Percentiles rank a stretch among this genome's conserved stretches.
These are phyloP conservation scores for Teratosphaeria pseudoeucalypti DNA, from an alignment of 2,329 filamentous ascomycete species.

Conservation along the genomic window DNA sequence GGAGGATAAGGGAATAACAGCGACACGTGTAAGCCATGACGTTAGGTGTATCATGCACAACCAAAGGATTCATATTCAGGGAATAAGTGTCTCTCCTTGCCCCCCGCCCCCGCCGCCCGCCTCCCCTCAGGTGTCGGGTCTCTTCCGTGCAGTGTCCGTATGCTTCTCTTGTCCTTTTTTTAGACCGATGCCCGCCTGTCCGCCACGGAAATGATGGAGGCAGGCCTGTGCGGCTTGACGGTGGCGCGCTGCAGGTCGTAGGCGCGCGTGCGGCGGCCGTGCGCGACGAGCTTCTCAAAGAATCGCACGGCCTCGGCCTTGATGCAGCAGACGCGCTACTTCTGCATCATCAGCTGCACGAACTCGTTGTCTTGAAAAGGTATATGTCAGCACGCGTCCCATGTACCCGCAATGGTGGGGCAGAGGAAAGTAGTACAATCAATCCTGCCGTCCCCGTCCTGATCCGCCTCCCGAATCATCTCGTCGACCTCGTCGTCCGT, in stretches of 20 bases:
- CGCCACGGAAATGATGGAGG: neutral
- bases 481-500: constrained; percentile 55
- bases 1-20: neutral
- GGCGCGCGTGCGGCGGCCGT: neutral
- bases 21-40: neutral
- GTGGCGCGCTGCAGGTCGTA: neutral
- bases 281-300: neutral
- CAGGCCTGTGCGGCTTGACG: neutral
- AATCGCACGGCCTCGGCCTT: neutral
- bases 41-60: neutral
- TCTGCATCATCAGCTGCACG: constrained; percentile 48
- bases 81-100: no score
- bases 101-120: no score
- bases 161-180: neutral
- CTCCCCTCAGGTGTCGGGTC: no score
- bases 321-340: constrained; percentile 25
- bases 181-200: neutral
- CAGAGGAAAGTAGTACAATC: constrained; percentile 41
- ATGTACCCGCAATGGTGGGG: neutral
- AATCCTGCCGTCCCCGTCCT: constrained; percentile 54
- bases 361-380: constrained; percentile 41
- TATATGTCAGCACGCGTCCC: no score
- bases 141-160: no score
- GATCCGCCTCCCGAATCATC: constrained; percentile 56
- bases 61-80: no score